These are phyloP conservation scores for Mortierella antarctica DNA, from an alignment of 192 early-diverging fungal species.

Conservation along the genomic window DNA sequence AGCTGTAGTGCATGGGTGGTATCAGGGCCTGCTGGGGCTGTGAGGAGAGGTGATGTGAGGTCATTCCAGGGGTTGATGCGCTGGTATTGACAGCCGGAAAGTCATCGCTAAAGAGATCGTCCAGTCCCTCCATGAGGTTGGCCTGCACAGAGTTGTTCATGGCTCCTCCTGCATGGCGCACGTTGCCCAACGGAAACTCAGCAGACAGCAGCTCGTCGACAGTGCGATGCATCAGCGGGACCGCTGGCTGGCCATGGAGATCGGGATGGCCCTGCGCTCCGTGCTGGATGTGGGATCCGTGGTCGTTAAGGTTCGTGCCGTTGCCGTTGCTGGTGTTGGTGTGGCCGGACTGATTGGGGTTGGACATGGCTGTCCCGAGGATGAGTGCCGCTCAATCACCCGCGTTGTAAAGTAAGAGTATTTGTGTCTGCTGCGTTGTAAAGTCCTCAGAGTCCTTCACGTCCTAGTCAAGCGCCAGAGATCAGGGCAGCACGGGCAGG, in stretches of 20 bases:
- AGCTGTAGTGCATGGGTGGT: slow-evolving; percentile 4
- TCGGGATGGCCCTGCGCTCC: slow-evolving; percentile 8
- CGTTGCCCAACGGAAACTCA: slow-evolving; percentile 30
- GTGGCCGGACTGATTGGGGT: background rate
- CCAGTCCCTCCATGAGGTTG: slow-evolving; percentile 42
- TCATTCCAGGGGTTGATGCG: background rate
- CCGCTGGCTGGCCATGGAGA: slow-evolving; percentile 15
- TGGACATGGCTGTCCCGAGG: slow-evolving; percentile 13
- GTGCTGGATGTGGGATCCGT: slow-evolving; percentile 7
- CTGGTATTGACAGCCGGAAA: slow-evolving; percentile 8
- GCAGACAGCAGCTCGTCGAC: slow-evolving; percentile 38
- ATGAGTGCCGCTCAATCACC: too few species aligned
- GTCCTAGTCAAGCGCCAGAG: too few species aligned
- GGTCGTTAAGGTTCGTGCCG: background rate
- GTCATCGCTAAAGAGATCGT: slow-evolving; percentile 41
- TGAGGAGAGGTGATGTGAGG: slow-evolving; percentile 1
- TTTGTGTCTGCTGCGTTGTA: too few species aligned
- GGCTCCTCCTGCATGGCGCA: slow-evolving; percentile 2
- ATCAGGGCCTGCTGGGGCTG: slow-evolving; percentile 14
- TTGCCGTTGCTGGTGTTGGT: slow-evolving; percentile 6
- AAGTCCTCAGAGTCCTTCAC: too few species aligned
- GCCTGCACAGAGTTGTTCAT: slow-evolving; percentile 25
- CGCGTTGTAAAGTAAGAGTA: too few species aligned
- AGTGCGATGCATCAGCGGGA: slow-evolving; percentile 31
- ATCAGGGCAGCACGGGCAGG: too few species aligned